A percentile compares a stretch with the other conserved stretches of the same genome.
Conservation (phyloP, 192 early-diverging fungal species). For the Irineochytrium annulatum region DNA sequence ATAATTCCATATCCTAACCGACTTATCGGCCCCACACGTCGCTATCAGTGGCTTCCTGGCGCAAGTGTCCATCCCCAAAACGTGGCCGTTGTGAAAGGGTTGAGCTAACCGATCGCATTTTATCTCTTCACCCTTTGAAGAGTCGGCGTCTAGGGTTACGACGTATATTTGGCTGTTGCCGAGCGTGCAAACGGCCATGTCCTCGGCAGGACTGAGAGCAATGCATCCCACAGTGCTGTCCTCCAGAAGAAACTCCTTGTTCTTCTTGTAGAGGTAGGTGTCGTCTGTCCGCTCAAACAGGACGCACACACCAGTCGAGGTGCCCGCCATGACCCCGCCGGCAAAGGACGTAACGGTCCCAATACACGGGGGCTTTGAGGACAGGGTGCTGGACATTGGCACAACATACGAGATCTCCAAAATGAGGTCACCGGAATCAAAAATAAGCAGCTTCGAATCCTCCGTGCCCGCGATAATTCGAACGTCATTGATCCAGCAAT, state of each 20-base stretch:
- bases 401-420: conserved; percentile 34
- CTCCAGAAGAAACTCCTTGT: conserved; percentile 38
- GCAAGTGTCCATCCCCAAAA: conserved; percentile 50
- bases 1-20: conserved; percentile 60
- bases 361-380: conserved; percentile 31
- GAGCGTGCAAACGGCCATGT: conserved; percentile 31
- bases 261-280: conserved; percentile 34
- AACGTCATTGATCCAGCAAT: conserved; percentile 45
- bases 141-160: conserved; percentile 33
- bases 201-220: conserved; percentile 31
- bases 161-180: conserved; percentile 36
- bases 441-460: conserved; percentile 47
- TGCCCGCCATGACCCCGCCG: conserved; percentile 42
- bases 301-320: conserved; percentile 35
- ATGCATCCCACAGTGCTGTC: conserved; percentile 27
- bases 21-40: conserved; percentile 51
- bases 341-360: conserved; percentile 30
- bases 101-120: conserved; percentile 44
- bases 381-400: conserved; percentile 8
- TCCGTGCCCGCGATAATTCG: conserved; percentile 47
- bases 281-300: conserved; percentile 49
- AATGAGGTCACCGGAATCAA: conserved; percentile 49
- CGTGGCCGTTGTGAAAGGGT: conserved; percentile 47
- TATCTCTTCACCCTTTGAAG: conserved; percentile 37
- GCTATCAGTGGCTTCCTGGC: conserved; percentile 54